These are phyloP conservation scores for Periconia sp. DNA, from an alignment of 2,329 filamentous ascomycete species.

Conservation along the genomic window DNA sequence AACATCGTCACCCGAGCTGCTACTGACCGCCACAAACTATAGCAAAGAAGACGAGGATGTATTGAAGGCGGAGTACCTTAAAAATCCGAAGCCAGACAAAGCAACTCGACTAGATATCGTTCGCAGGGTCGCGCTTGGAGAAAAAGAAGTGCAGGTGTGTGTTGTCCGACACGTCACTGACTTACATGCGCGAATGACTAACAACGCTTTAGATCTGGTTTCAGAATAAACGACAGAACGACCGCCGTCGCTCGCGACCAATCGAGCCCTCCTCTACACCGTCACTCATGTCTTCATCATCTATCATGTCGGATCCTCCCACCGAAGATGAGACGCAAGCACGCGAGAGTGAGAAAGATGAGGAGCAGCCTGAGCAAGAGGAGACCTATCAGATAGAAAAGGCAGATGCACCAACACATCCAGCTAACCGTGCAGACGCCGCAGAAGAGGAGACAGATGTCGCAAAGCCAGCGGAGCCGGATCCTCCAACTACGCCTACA, in stretches of 20 bases:
- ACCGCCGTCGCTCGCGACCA: conserved; percentile 85
- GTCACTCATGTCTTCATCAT: conserved; percentile 44
- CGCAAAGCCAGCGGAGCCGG: too few species aligned
- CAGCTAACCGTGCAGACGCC: too few species aligned
- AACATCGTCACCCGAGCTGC: too few species aligned
- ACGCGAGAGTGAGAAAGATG: conserved; percentile 28
- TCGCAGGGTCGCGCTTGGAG: conserved; percentile 82
- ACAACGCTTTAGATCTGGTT: conserved; percentile 82
- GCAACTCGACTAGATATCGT: conserved; percentile 83
- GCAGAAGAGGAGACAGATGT: too few species aligned
- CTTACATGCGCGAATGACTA: conserved; percentile 33
- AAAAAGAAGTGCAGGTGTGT: conserved; percentile 95
- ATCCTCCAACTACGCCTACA: conserved; percentile 19
- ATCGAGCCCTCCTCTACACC: conserved; percentile 53
- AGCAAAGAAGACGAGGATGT: conserved; percentile 79
- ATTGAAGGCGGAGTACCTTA: conserved; percentile 83
- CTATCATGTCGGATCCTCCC: conserved; percentile 42
- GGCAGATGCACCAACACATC: background rate
- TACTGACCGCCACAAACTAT: conserved; percentile 33
- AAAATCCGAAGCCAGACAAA: conserved; percentile 91
- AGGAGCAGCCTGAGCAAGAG: conserved; percentile 21
- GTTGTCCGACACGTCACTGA: conserved; percentile 32
- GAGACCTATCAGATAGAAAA: conserved; percentile 18
- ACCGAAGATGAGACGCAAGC: conserved; percentile 35
- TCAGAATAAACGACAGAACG: conserved; percentile 92